Conservation (phyloP, 148 eudicot species). For the Camellia granthamiana region DNA sequence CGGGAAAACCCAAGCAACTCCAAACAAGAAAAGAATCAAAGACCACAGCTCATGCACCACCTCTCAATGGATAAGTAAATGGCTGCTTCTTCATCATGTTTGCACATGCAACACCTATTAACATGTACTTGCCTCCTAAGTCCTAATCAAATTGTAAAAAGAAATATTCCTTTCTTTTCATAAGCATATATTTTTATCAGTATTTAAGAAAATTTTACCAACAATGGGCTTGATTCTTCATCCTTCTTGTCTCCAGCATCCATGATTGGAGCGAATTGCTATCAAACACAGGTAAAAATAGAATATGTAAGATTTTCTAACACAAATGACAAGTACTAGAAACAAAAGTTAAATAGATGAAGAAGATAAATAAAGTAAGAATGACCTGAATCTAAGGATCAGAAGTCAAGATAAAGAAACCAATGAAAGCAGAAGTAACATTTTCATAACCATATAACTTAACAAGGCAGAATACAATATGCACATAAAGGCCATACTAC, state of each 20-base stretch:
- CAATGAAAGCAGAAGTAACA: neutral
- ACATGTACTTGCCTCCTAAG: too few species aligned
- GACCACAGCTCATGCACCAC: too few species aligned
- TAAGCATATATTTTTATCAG: neutral
- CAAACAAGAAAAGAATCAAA: too few species aligned
- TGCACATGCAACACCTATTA: too few species aligned
- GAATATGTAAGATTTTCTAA: neutral
- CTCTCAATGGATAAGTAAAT: neutral
- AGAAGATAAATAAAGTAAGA: neutral
- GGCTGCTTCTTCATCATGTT: too few species aligned
- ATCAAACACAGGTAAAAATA: slow-evolving; percentile 4
- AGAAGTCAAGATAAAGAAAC: neutral
- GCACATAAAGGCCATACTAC: neutral
- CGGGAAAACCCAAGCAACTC: too few species aligned
- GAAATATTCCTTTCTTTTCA: too few species aligned
- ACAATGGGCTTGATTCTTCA: slow-evolving; percentile 35
- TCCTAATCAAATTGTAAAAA: neutral
- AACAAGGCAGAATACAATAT: neutral
- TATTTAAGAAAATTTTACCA: slow-evolving; percentile 27
- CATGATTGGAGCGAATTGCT: slow-evolving; percentile 31
- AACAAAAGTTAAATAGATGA: neutral
- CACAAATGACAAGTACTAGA: neutral
- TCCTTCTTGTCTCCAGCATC: slow-evolving; percentile 31
- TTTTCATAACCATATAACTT: neutral
- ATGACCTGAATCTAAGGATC: neutral